phyloP scores from a whole-genome alignment of 257 asterid genomes.

The Rehmannia glutinosa region DNA sequence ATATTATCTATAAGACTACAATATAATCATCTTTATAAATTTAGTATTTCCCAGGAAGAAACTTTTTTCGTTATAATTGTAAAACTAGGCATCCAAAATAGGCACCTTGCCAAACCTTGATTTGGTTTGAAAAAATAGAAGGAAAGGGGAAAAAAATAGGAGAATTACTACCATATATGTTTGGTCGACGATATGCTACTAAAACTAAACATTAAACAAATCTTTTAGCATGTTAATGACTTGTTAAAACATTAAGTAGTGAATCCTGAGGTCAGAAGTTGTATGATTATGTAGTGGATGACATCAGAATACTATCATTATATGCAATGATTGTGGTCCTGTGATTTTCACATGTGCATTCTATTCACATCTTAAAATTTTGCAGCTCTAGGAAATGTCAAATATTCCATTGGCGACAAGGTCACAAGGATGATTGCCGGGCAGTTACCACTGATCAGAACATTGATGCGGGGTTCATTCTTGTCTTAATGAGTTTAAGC shows the following conservation, averaged over 20 bases:
- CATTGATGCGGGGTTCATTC: slow-evolving; percentile 23
- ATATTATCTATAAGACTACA: too few species aligned
- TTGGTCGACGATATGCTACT: neutral
- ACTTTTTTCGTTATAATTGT: neutral
- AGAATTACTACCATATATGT: neutral
- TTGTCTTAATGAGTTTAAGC: slow-evolving; percentile 25
- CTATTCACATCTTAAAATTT: slow-evolving; percentile 14
- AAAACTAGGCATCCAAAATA: neutral
- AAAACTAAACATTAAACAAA: neutral
- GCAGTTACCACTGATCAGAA: slow-evolving; percentile 29
- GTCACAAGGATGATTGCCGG: slow-evolving; percentile 72
- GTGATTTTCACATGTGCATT: neutral
- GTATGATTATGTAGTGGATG: neutral
- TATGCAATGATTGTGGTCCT: neutral
- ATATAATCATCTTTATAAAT: too few species aligned
- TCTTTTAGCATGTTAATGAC: neutral
- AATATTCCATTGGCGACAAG: slow-evolving; percentile 77
- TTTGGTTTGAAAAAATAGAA: neutral
- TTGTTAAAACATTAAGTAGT: neutral
- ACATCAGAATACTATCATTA: neutral
- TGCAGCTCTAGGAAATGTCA: slow-evolving; percentile 84
- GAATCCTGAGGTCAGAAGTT: neutral
- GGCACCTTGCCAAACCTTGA: neutral
- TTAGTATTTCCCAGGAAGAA: neutral
- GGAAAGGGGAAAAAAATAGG: neutral